Evolutionary conservation across 2,329 filamentous ascomycete species (phyloP), one percentile per base, ranked within the genome.

Genomic region (Calonectria pauciramosa): DNA sequence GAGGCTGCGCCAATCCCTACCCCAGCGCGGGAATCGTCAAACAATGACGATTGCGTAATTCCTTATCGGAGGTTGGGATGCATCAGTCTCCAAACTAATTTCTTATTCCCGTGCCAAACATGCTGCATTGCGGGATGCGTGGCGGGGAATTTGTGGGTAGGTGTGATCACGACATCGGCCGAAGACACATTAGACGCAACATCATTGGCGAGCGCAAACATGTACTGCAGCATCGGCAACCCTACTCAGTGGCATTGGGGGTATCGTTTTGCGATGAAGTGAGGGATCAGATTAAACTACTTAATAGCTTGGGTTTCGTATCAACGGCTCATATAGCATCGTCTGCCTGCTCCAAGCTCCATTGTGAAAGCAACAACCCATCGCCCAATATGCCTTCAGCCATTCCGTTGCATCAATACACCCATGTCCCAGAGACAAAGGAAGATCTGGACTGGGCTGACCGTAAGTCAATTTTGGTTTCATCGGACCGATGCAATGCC

Each of bases 401-500:
- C 7, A 76, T 81, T 2, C 75, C 78, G 3, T 77, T 84, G 10
- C 81, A 82, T n/a, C 82, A 84, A 16, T 85, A 85, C 74, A 71
- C 77, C 30, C 82, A 85, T 44, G 84, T 85, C 73, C 80, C 81
- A 1, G 84, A 85, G 79, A 85, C 84, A 13, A 80, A 84, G 68
- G 83, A 85, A 65, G 68, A 83, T 11, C 80, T 85, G 0, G 84
- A 85, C 52, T 85, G 84, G 84, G 84, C 84, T 36, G 84, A 85
- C 20, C 76, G 84, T 85, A 77, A 68, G 80, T 77, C 0, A 10
- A 20, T 16, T 34, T 18, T 20, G 14, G 8, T n/a, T n/a, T 7
- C 11, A 7, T 28, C 13, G 26, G 26, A 20, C 18, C 7, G 0
- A 63, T 32, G 8, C 49, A 41, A 16, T n/a, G 16, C 1, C 30